Base-by-base conservation (phyloP, 1,284 basidiomycete species). In the Gymnopus androsaceus region DNA sequence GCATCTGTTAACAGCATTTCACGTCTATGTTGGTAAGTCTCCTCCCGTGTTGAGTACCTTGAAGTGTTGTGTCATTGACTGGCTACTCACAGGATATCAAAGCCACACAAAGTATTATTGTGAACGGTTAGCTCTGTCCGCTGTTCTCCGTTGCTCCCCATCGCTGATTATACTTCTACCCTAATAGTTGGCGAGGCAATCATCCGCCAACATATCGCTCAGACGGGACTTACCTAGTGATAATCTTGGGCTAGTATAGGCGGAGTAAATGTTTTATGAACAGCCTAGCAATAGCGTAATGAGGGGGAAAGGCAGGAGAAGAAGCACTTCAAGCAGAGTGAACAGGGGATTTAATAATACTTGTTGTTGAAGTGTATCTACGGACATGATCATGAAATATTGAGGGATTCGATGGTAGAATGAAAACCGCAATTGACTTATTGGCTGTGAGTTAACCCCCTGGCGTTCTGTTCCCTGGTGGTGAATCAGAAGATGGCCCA, bases 51-150 rank as follows among this genome's bases (percentile, higher is more conserved):
- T 28, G 46, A 37, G 58, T 3, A 49, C 53, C 37, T 38, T 28
- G 27, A 33, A 8, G 25, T 25, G 15, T 8, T 17, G 15, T 15
- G 15, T 11, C 1, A 50, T 37, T 47, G 41, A 36, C 54, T 48
- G n/a, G 14, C 1, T 9, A 8, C 8, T 27, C 27, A 42, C 58
- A 89, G 86, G 87, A 90, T 65, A 81, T 88, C 61, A 81, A 82
- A 63, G 84, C 87, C 23, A 88, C 87, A n/a, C 87, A 88, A 62
- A 76, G 75, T 46, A 87, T 90, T 61, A 87, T 90, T 61, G 77
- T 83, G 28, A 85, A 84, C 66, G 85, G 88, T 87, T 57, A 58
- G 84, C 70, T 14, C 19, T 25, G 23, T 17, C 42, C 23, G 25
- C 38, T 30, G 36, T 28, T 55, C 47, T 12, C 17, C 27, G 19